These are phyloP conservation scores for Teratosphaeria destructans DNA, from an alignment of 2,329 filamentous ascomycete genomes.

Conservation along the genomic window DNA sequence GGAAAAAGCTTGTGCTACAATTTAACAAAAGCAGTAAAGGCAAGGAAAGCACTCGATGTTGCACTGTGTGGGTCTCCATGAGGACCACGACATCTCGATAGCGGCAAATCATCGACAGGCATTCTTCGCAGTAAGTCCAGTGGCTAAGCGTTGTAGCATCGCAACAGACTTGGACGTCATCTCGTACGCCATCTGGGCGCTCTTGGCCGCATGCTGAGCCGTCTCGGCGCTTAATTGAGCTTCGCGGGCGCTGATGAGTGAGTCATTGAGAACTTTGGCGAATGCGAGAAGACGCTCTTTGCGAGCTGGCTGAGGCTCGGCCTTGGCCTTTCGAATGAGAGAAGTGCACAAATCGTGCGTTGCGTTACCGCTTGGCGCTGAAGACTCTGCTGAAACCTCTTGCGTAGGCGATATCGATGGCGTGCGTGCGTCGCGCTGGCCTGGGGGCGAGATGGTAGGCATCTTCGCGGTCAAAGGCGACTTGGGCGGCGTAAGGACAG, in stretches of 20 bases:
- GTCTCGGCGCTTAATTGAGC: conserved; percentile 17
- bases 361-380: background rate
- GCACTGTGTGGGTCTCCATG: background rate
- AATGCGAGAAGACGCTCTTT: conserved; percentile 15
- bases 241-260: conserved; percentile 15
- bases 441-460: background rate
- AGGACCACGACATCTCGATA: background rate
- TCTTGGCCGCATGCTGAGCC: conserved; percentile 15
- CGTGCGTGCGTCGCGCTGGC: conserved; percentile 2
- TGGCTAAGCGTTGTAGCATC: conserved; percentile 10
- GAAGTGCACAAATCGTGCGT: background rate
- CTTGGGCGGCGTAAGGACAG: background rate
- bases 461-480: conserved; percentile 3
- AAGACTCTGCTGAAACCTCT: background rate
- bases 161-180: conserved; percentile 18
- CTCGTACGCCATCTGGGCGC: conserved; percentile 16
- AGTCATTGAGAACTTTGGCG: conserved; percentile 19
- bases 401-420: background rate
- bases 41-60: background rate
- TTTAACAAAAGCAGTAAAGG: background rate
- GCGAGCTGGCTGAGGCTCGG: conserved; percentile 8
- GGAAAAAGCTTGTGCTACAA: background rate
- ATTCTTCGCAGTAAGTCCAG: background rate
- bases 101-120: background rate
- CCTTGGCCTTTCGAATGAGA: conserved; percentile 2